Conservation (phyloP, 2,329 filamentous ascomycete genomes). For the Diaporthe velutina region DNA sequence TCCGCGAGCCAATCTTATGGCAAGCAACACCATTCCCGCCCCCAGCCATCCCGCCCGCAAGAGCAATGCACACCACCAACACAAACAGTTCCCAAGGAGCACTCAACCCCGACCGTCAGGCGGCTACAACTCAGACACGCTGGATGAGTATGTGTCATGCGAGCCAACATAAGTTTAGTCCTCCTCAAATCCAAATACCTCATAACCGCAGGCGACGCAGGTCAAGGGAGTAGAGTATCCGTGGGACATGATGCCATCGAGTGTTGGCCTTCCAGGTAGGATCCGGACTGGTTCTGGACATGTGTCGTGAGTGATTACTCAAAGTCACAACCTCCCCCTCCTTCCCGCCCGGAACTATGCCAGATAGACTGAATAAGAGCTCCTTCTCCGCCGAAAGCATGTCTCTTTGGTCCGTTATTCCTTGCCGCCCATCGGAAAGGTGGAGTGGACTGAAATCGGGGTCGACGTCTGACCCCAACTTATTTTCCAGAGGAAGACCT, state of each 20-base stretch:
- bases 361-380: neutral
- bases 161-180: neutral
- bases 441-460: neutral
- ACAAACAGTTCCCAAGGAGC: neutral
- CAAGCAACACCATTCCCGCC: too few relatives aligned
- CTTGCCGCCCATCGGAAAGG: neutral
- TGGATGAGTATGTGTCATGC: neutral
- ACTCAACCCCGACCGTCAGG: neutral
- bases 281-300: neutral
- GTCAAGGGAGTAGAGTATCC: neutral
- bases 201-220: neutral
- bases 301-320: neutral
- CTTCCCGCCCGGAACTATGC: too few relatives aligned
- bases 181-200: too few relatives aligned
- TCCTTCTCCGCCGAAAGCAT: too few relatives aligned
- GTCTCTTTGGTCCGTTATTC: neutral
- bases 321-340: neutral
- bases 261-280: neutral
- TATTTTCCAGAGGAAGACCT: too few relatives aligned
- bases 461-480: neutral
- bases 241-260: neutral
- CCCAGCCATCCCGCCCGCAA: neutral
- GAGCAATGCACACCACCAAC: neutral
- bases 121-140: neutral
- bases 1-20: neutral